These are phyloP conservation scores for Pichia kluyveri DNA, from an alignment of 805 yeast genomes.

Conservation along the genomic window DNA sequence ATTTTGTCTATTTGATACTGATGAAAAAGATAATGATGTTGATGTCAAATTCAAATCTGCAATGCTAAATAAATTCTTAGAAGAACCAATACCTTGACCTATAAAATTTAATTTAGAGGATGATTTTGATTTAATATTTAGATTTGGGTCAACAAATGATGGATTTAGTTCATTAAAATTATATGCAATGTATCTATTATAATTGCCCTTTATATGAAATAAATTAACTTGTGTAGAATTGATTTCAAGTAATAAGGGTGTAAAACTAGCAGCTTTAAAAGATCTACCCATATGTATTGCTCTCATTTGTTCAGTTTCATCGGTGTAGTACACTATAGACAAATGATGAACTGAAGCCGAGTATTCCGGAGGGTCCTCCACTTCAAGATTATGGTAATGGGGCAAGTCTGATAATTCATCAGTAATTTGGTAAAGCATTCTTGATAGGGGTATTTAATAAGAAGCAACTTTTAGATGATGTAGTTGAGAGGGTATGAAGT, in stretches of 20 bases:
- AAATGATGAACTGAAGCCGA: slow-evolving; percentile 21
- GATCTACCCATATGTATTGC: background rate
- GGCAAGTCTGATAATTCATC: background rate
- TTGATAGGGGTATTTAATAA: no score
- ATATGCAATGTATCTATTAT: slow-evolving; percentile 12
- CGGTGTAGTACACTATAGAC: slow-evolving; percentile 14
- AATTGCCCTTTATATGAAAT: slow-evolving; percentile 12
- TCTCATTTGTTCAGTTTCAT: slow-evolving; percentile 7
- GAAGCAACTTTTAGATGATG: no score
- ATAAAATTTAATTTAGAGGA: background rate
- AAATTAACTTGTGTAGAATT: slow-evolving; percentile 26
- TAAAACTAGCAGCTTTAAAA: background rate
- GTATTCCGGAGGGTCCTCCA: slow-evolving; percentile 15
- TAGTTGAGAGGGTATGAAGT: no score
- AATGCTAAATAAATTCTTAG: background rate
- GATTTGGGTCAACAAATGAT: slow-evolving; percentile 19
- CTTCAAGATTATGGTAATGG: background rate
- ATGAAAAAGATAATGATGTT: background rate
- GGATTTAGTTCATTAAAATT: slow-evolving; percentile 18
- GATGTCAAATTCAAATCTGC: background rate
- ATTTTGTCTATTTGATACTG: background rate
- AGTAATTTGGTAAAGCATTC: no score
- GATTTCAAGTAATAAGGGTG: slow-evolving; percentile 22
- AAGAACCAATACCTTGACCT: slow-evolving; percentile 7
- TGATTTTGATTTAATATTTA: slow-evolving; percentile 17